Percentiles rank a stretch among this genome's conserved stretches.
Conservation (phyloP, 305 asterid species). For the Fraxinus nigra region DNA sequence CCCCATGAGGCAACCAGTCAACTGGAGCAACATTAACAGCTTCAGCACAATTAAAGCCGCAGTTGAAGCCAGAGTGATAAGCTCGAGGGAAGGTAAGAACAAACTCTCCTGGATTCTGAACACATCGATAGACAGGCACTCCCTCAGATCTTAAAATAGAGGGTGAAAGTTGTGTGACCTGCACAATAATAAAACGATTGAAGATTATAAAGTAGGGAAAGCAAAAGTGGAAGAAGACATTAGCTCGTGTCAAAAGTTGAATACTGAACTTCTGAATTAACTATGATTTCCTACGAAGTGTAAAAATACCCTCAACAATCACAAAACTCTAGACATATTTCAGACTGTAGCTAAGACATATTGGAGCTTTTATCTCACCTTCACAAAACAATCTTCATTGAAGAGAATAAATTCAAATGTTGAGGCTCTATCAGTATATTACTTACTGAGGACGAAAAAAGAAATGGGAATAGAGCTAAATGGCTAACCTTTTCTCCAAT, state of each 20-base stretch:
- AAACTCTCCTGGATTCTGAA: constrained; percentile 83
- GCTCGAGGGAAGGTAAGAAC: constrained; percentile 87
- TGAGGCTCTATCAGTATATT: not conserved
- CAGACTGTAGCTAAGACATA: not conserved
- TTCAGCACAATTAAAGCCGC: constrained; percentile 88
- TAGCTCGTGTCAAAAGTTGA: not conserved
- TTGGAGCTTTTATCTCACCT: not conserved
- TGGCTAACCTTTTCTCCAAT: not conserved
- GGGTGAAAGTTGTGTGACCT: constrained; percentile 90
- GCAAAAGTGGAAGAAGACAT: not conserved
- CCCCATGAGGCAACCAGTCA: constrained; percentile 90
- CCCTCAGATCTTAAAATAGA: constrained; percentile 65
- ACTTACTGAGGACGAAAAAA: not conserved
- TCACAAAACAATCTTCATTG: not conserved
- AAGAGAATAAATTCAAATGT: not conserved
- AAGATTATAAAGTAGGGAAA: not conserved
- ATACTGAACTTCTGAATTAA: not conserved
- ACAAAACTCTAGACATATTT: not conserved
- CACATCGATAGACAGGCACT: constrained; percentile 77
- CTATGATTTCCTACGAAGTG: not conserved
- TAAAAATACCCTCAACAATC: not conserved
- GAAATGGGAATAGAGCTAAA: not conserved
- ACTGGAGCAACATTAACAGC: constrained; percentile 94
- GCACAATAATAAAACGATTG: constrained; percentile 31
- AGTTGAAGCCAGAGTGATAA: constrained; percentile 86